These are phyloP conservation scores for Setaria viridis DNA, from an alignment of 202 grass and related monocot genomes.

Conservation along the genomic window DNA sequence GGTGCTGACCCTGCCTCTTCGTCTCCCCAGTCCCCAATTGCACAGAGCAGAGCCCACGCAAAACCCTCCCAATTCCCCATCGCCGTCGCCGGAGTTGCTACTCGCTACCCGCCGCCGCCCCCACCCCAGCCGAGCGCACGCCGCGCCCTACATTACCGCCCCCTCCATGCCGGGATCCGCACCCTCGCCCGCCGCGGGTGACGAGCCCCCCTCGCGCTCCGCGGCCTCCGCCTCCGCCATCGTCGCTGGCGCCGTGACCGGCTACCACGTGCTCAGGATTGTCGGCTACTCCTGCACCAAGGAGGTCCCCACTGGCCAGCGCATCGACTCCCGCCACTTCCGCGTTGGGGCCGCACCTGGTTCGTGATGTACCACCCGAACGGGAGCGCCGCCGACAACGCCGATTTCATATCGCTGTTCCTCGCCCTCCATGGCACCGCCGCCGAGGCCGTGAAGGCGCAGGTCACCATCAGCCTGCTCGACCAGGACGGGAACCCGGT, in stretches of 20 bases:
- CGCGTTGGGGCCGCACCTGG: neutral
- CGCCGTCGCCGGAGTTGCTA: neutral
- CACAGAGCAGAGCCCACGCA: too few relatives aligned
- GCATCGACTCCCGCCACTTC: neutral
- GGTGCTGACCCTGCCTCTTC: too few relatives aligned
- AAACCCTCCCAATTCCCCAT: neutral
- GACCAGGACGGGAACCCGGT: neutral
- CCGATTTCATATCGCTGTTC: neutral
- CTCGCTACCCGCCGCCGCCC: neutral
- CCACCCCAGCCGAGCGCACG: too few relatives aligned
- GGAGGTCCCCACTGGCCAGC: neutral
- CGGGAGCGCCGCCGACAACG: neutral
- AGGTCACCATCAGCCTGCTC: neutral
- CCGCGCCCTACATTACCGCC: neutral
- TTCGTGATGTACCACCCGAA: neutral
- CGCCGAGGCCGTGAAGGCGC: neutral
- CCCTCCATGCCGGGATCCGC: neutral
- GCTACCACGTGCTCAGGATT: conserved; percentile 21
- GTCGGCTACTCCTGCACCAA: neutral
- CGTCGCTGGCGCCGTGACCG: neutral
- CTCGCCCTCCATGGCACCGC: neutral
- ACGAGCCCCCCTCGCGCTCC: neutral
- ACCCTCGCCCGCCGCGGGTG: neutral
- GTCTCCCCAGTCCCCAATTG: too few relatives aligned
- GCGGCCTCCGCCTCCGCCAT: neutral